Evolutionary conservation across 1,284 basidiomycete species (phyloP).

Genomic region (Cutaneotrichosporon mucoides): DNA sequence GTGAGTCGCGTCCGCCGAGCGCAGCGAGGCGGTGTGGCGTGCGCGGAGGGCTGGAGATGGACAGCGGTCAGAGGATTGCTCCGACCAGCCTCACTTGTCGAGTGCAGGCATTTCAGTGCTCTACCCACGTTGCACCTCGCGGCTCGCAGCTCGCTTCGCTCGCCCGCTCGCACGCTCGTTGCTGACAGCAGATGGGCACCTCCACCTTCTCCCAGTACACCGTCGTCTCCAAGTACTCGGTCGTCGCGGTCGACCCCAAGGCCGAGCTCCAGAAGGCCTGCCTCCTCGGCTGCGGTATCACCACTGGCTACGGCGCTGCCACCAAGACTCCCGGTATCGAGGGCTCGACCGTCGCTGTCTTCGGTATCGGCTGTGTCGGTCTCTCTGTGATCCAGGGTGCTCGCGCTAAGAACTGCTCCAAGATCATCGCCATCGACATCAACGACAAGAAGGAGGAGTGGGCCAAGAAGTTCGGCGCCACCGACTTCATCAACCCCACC

Average conservation of each 20-base stretch:
- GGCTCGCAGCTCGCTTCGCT: too few relatives aligned
- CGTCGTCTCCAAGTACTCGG: conserved; percentile 94
- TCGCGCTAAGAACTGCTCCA: conserved; percentile 68
- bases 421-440: conserved; percentile 89
- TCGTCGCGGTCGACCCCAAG: conserved; percentile 79
- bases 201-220: conserved; percentile 99
- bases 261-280: conserved; percentile 94
- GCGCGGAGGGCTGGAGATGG: too few relatives aligned
- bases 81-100: too few relatives aligned
- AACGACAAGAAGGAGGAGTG: conserved; percentile 81
- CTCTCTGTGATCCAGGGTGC: conserved; percentile 87
- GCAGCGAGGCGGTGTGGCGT: too few relatives aligned
- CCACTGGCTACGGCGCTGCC: conserved; percentile 67
- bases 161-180: too few relatives aligned
- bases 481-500: conserved; percentile 86
- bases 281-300: conserved; percentile 91
- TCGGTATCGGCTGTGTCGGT: conserved; percentile 94
- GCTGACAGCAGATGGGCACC: conserved; percentile 75
- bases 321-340: conserved; percentile 58
- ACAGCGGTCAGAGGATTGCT: too few relatives aligned
- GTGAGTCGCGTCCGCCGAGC: conserved; percentile 52
- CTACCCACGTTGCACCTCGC: too few relatives aligned
- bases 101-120: too few relatives aligned
- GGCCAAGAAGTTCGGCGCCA: conserved; percentile 94
- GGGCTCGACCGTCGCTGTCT: conserved; percentile 84